Conservation (phyloP, 2,329 filamentous ascomycete species). For the Lasiodiplodia sp. region DNA sequence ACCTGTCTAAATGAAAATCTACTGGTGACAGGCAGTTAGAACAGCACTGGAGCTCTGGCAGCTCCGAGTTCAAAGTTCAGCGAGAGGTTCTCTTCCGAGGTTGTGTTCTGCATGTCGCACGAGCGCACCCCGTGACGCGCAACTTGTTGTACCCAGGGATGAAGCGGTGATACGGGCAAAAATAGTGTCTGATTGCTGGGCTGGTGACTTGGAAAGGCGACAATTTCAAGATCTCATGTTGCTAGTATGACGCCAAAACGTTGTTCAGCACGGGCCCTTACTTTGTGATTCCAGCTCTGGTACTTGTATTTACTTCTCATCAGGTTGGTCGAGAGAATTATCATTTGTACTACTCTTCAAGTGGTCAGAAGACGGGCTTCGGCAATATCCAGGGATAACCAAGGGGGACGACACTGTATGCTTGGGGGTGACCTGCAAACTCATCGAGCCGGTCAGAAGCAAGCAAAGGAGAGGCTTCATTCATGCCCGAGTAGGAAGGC, state of each 20-base stretch:
- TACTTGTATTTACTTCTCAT: background rate
- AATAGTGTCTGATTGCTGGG: background rate
- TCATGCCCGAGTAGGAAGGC: background rate
- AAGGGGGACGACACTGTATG: background rate
- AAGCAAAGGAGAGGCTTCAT: no score
- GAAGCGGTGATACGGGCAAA: background rate
- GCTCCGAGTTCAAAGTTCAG: background rate
- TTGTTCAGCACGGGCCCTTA: background rate
- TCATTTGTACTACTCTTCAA: background rate
- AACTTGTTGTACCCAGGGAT: background rate
- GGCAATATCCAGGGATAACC: background rate
- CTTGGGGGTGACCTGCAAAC: background rate
- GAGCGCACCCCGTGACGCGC: background rate
- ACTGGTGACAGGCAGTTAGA: background rate
- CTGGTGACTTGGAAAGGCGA: background rate
- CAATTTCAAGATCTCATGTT: background rate
- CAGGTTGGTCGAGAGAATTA: background rate
- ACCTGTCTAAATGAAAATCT: background rate
- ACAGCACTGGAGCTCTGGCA: background rate
- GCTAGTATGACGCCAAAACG: background rate
- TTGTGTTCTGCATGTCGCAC: background rate
- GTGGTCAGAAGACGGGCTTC: background rate
- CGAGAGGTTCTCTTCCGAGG: background rate
- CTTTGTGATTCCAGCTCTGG: background rate
- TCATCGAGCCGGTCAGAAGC: background rate